Percentiles rank a stretch among this genome's conserved stretches.
Evolutionary conservation across 2,329 filamentous ascomycete species (phyloP).

Genomic region (Exophiala phaeomuriformis): DNA sequence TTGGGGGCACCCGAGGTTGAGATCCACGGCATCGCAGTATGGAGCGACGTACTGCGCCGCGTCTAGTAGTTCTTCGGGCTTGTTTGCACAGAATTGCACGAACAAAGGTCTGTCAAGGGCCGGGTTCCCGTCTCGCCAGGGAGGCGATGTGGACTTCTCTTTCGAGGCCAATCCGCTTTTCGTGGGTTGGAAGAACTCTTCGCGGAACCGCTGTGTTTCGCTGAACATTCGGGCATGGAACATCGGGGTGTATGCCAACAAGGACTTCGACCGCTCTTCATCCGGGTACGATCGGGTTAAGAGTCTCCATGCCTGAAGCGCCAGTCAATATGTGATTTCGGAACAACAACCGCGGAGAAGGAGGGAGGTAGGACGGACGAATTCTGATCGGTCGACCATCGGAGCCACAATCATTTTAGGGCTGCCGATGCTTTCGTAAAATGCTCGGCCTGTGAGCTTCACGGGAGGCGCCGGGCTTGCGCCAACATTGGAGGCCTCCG

Average conservation of each 20-base stretch:
- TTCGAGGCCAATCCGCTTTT: constrained; percentile 34
- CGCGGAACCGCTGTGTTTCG: constrained; percentile 68
- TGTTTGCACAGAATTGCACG: constrained; percentile 77
- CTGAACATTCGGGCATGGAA: constrained; percentile 84
- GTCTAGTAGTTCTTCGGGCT: constrained; percentile 42
- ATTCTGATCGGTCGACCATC: constrained; percentile 98
- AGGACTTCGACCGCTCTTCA: constrained; percentile 52
- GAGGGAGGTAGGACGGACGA: constrained; percentile 53
- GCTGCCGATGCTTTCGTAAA: constrained; percentile 90
- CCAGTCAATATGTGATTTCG: constrained; percentile 14
- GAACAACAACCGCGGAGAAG: constrained; percentile 1
- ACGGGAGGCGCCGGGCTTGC: background rate
- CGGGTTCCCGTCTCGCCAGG: constrained; percentile 80
- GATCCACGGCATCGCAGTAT: constrained; percentile 88
- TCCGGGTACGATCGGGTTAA: constrained; percentile 88
- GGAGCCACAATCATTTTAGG: constrained; percentile 87
- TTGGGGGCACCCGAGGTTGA: constrained; percentile 88
- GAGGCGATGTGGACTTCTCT: constrained; percentile 32
- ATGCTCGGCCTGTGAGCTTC: constrained; percentile 76
- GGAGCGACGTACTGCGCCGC: constrained; percentile 73
- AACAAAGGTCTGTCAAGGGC: constrained; percentile 78
- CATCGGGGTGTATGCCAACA: constrained; percentile 94
- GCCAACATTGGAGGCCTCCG: constrained; percentile 9
- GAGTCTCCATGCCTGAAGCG: constrained; percentile 79
- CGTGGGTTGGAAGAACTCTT: constrained; percentile 70